A percentile compares a stretch with the other conserved stretches of the same genome.
phyloP scores from a whole-genome alignment of 495 filamentous ascomycete species.

The Aspergillus campestris region DNA sequence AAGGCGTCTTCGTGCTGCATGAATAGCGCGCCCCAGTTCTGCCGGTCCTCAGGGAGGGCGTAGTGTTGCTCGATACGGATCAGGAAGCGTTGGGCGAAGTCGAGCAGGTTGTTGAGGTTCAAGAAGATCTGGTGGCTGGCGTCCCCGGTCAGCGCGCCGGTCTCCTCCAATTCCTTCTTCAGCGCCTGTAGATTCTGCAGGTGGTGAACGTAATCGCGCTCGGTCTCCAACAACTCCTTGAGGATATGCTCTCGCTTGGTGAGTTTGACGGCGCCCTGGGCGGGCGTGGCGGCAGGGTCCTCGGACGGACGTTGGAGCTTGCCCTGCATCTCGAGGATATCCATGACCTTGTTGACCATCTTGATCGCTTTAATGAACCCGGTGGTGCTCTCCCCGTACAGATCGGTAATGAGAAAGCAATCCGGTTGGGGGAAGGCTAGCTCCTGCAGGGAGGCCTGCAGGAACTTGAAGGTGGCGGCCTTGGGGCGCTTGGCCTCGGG shows the following conservation, averaged over 20 bases:
- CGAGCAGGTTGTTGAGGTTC: constrained; percentile 87
- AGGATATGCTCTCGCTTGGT: constrained; percentile 84
- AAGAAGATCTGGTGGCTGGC: constrained; percentile 90
- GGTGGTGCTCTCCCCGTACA: constrained; percentile 90
- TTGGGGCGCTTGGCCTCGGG: constrained; percentile 60
- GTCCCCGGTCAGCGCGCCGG: constrained; percentile 81
- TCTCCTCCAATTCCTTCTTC: constrained; percentile 82
- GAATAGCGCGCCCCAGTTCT: constrained; percentile 90
- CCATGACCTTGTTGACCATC: constrained; percentile 81
- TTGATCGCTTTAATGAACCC: constrained; percentile 93
- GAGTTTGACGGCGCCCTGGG: constrained; percentile 41
- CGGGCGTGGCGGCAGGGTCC: constrained; percentile 36
- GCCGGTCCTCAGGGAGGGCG: constrained; percentile 61
- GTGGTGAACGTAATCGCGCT: constrained; percentile 98
- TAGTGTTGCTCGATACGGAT: constrained; percentile 96
- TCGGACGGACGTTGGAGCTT: constrained; percentile 50
- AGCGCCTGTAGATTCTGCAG: constrained; percentile 88
- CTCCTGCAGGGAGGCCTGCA: constrained; percentile 60
- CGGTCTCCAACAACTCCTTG: constrained; percentile 83
- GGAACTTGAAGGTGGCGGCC: constrained; percentile 61
- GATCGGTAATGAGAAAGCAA: constrained; percentile 82
- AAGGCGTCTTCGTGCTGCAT: constrained; percentile 71
- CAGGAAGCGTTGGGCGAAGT: constrained; percentile 89
- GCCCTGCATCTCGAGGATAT: constrained; percentile 68
- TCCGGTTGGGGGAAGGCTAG: constrained; percentile 70